Conservation (phyloP, 1,284 basidiomycete species). For the Cystobasidiaceae sp. region DNA sequence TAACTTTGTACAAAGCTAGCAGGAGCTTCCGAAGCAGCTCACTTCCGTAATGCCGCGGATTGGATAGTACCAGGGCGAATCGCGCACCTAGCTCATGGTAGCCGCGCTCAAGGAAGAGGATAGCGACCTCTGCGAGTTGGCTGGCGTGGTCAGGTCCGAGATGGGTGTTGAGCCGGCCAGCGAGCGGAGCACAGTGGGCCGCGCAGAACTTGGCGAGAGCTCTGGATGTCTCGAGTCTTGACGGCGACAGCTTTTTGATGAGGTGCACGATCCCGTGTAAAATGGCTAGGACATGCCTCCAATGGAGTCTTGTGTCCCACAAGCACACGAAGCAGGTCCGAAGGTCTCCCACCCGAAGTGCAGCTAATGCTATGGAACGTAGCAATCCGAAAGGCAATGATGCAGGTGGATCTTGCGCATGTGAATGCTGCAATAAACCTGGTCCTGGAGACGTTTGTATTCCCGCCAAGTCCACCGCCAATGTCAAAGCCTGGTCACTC, state of each 20-base stretch:
- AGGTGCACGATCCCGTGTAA: not conserved
- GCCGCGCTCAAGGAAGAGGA: not conserved
- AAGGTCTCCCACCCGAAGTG: not conserved
- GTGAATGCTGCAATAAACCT: not conserved
- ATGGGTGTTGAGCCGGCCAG: not conserved
- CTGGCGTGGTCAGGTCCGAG: not conserved
- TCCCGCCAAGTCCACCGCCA: not conserved
- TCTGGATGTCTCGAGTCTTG: not conserved
- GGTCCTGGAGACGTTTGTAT: not conserved
- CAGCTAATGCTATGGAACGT: not conserved
- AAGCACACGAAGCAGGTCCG: not conserved
- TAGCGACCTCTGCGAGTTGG: not conserved
- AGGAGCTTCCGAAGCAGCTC: not conserved
- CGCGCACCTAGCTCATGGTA: not conserved
- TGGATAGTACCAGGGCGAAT: not conserved
- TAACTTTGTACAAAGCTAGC: not conserved
- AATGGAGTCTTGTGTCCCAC: not conserved
- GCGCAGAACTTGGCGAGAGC: not conserved
- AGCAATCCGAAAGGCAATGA: too few species aligned
- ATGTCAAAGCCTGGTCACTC: not conserved
- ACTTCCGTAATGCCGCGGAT: not conserved
- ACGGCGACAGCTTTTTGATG: too few species aligned
- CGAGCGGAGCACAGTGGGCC: not conserved
- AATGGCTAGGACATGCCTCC: conserved; percentile 6
- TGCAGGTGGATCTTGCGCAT: not conserved